Evolutionary conservation across 495 filamentous ascomycete genomes (phyloP), one percentile per base, ranked within the genome.

Genomic region (Tuber borchii): DNA sequence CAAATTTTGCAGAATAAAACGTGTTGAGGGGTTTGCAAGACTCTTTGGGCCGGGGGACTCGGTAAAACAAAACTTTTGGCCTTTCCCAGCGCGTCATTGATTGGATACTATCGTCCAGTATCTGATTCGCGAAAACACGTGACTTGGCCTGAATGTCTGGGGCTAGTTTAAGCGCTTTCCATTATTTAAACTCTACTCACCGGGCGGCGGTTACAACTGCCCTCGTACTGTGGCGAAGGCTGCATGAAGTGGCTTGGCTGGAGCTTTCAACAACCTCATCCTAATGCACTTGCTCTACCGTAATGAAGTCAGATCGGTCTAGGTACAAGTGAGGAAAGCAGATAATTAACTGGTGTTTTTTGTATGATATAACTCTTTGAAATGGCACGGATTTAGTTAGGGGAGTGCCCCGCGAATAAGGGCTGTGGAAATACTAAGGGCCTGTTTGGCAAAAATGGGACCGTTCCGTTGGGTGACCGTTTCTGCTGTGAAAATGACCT

Each of bases 161-260:
- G 56, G 12, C 34, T 65, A 40, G 39, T 40, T 40, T 40, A 65
- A 65, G 56, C 56, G 56, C 56, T 14, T 65, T 65, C 26, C 56
- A 14, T 34, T 65, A 34, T 65, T 65, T 65, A 65, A 17, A 8
- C 56, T 6, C 56, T 65, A 17, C 26, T 65, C 56, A 65, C 56
- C 56, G 56, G 56, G 6, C 56, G 56, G 56, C 56, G 56, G 56
- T 34, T 65, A 65, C 16, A 61, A 16, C 56, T 65, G 26, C 26
- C 56, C 26, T 65, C 31, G 56, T 14, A 26, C 56, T 65, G 56
- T 65, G 56, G 56, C 56, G 31, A 26, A 65, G 56, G 56, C 31
- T 61, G 56, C 56, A 61, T n/a, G 26, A 31, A 61, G 56, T 65
- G 56, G 56, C 56, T 65, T 65, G 56, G 56, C 17, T 65, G 26